These are phyloP conservation scores for Zygotorulaspora florentina DNA, from an alignment of 805 yeast genomes.

Conservation along the genomic window DNA sequence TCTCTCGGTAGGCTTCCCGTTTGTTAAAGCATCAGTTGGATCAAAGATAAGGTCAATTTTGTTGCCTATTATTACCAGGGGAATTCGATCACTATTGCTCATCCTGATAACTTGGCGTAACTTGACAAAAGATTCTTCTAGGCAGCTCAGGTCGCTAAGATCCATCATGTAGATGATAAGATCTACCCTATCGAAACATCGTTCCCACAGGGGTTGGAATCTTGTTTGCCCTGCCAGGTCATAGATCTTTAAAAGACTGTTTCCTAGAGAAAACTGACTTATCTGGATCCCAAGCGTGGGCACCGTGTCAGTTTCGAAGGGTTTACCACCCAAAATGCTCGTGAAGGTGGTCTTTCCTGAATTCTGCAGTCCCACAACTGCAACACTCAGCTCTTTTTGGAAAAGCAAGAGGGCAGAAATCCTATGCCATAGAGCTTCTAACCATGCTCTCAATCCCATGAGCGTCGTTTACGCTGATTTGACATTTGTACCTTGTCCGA, in stretches of 20 bases:
- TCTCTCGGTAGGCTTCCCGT: neutral
- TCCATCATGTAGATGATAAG: slow-evolving; percentile 23
- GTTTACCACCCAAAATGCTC: slow-evolving; percentile 13
- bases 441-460: slow-evolving; percentile 14
- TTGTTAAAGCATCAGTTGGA: slow-evolving; percentile 1
- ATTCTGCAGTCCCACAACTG: slow-evolving; percentile 23
- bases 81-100: slow-evolving; percentile 21
- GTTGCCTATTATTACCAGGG: slow-evolving; percentile 22
- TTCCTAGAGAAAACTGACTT: slow-evolving; percentile 16
- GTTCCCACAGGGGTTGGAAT: slow-evolving; percentile 23
- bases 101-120: slow-evolving; percentile 16
- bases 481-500: neutral
- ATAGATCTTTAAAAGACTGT: slow-evolving; percentile 16
- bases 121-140: slow-evolving; percentile 15
- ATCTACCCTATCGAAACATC: slow-evolving; percentile 21
- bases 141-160: slow-evolving; percentile 19
- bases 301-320: slow-evolving; percentile 22
- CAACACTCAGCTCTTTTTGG: slow-evolving; percentile 20
- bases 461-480: neutral
- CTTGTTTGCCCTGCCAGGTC: slow-evolving; percentile 25
- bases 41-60: slow-evolving; percentile 19
- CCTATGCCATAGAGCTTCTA: slow-evolving; percentile 15
- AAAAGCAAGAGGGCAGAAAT: slow-evolving; percentile 16
- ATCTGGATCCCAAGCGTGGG: slow-evolving; percentile 22
- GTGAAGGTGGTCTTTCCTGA: slow-evolving; percentile 24